These are phyloP conservation scores for Murraya koenigii DNA, from an alignment of 345 rosid species.

Conservation along the genomic window DNA sequence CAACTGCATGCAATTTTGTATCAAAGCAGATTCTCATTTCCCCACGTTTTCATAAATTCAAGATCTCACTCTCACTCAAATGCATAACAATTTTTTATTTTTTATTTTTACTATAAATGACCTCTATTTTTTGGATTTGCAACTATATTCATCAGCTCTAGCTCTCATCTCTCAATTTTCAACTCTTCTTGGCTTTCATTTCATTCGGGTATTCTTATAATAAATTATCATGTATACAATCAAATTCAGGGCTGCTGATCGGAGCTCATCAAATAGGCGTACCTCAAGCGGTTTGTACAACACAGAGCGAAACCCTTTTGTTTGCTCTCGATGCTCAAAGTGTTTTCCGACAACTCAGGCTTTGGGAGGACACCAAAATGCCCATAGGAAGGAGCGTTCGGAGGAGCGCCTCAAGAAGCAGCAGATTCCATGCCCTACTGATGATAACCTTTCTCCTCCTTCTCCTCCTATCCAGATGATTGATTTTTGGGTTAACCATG, in stretches of 20 bases:
- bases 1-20: background rate
- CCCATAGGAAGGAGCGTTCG: conserved; percentile 9
- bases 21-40: background rate
- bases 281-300: background rate
- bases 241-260: background rate
- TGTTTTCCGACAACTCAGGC: conserved; percentile 11
- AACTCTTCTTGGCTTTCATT: background rate
- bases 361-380: conserved; percentile 24
- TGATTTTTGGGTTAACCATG: background rate
- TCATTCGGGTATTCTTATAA: too few species aligned
- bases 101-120: too few species aligned
- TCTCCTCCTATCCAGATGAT: background rate
- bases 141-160: too few species aligned
- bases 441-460: too few species aligned
- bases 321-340: conserved; percentile 18
- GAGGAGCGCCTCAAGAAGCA: background rate
- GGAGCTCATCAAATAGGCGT: background rate
- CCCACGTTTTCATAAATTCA: background rate
- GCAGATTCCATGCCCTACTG: too few species aligned
- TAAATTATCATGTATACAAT: background rate
- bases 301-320: background rate
- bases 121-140: too few species aligned
- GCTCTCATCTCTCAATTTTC: background rate
- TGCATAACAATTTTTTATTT: background rate
- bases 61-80: background rate